Percentiles rank a stretch among this genome's conserved stretches.
These are phyloP conservation scores for Thelonectria blattea DNA, from an alignment of 2,329 filamentous ascomycete genomes.

Conservation along the genomic window DNA sequence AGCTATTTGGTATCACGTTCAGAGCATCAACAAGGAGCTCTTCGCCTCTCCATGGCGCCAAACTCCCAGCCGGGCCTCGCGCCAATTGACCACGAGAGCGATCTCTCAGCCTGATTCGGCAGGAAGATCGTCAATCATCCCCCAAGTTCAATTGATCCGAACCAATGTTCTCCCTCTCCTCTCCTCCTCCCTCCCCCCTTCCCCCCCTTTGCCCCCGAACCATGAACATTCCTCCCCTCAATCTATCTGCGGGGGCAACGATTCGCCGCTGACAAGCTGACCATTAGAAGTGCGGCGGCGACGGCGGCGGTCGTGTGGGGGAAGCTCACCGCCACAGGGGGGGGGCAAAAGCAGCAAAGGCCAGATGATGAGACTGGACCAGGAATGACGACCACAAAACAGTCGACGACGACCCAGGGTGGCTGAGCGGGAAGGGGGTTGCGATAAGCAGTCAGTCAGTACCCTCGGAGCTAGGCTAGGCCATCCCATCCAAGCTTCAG, in stretches of 20 bases:
- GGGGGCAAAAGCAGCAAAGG: background rate
- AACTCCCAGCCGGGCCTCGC: background rate
- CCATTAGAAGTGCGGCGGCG: too few species aligned
- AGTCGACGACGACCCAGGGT: slow-evolving; percentile 9
- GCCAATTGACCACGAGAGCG: slow-evolving; percentile 14
- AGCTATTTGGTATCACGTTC: background rate
- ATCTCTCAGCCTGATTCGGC: background rate
- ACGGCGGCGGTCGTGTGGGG: background rate
- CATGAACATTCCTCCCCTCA: slow-evolving; percentile 2
- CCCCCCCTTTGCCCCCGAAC: background rate
- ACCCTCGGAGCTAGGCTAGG: background rate
- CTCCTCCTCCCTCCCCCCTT: background rate
- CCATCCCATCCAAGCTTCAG: slow-evolving; percentile 1
- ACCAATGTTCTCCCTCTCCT: background rate
- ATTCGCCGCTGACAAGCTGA: slow-evolving; percentile 19
- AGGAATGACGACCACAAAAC: slow-evolving; percentile 8
- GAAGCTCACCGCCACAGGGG: slow-evolving; percentile 19
- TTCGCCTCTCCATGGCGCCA: background rate
- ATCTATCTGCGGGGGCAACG: slow-evolving; percentile 10
- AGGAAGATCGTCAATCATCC: background rate
- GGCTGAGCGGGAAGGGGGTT: slow-evolving; percentile 14
- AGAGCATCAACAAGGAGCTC: background rate
- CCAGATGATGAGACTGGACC: background rate
- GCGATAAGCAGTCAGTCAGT: slow-evolving; percentile 9
- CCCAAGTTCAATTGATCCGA: background rate